Evolutionary conservation across 129 eudicot genomes (phyloP).

Genomic region (Tagetes erecta): DNA sequence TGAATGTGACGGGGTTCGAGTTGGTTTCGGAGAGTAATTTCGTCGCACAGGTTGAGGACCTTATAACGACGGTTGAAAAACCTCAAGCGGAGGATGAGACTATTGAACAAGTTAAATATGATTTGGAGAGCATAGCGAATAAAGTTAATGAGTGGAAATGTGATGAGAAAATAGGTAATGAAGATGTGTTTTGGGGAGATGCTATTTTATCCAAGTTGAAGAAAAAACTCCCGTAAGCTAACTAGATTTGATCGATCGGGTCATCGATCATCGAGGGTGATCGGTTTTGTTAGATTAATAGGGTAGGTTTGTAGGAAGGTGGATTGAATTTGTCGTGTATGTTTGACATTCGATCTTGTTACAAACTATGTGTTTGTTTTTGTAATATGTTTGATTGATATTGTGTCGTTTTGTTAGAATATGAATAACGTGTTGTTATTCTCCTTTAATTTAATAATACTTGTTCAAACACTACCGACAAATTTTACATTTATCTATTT

Average conservation of each 20-base stretch:
- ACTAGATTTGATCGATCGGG: background rate
- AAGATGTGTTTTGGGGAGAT: slow-evolving; percentile 36
- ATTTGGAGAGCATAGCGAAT: background rate
- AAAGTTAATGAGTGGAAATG: slow-evolving; percentile 13
- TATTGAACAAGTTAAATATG: slow-evolving; percentile 18
- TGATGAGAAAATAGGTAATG: slow-evolving; percentile 5
- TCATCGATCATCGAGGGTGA: background rate
- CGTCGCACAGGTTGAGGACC: slow-evolving; percentile 26
- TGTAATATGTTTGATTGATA: too few relatives aligned
- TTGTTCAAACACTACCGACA: too few relatives aligned
- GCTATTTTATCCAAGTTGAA: slow-evolving; percentile 10
- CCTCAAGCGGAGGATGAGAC: background rate
- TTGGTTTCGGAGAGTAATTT: slow-evolving; percentile 28
- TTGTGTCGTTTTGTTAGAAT: too few relatives aligned
- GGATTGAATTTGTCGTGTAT: background rate
- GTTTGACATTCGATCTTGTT: background rate
- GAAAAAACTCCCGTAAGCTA: slow-evolving; percentile 9
- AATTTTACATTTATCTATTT: too few relatives aligned
- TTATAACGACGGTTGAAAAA: background rate
- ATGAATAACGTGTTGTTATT: too few relatives aligned
- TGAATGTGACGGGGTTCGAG: slow-evolving; percentile 13
- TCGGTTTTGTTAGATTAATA: background rate
- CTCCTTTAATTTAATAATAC: too few relatives aligned
- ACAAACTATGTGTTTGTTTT: too few relatives aligned
- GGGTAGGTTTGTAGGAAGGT: background rate